Evolutionary conservation across 2,329 filamentous ascomycete genomes (phyloP).

Genomic region (Botrytis byssoidea): DNA sequence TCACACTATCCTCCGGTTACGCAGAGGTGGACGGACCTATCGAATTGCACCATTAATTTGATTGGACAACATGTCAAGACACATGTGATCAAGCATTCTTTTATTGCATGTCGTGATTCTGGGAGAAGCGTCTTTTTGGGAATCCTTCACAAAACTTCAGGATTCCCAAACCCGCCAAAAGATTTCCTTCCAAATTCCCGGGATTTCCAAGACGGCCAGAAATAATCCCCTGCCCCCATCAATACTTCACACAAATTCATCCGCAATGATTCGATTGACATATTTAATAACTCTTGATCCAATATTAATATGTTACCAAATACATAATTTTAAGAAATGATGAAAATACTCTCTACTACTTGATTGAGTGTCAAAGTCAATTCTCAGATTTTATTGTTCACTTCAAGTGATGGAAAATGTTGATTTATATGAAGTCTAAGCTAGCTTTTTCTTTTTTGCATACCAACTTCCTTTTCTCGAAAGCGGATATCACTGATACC

Average conservation of each 20-base stretch:
- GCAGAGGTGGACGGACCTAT: background rate
- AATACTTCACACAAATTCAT: background rate
- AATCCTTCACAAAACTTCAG: no score
- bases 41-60: background rate
- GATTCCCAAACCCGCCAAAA: background rate
- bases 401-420: background rate
- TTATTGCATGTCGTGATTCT: background rate
- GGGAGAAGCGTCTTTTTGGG: background rate
- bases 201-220: background rate
- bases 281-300: background rate
- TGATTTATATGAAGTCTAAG: background rate
- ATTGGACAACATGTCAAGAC: background rate
- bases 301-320: no score
- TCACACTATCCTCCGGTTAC: background rate
- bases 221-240: background rate
- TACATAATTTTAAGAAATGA: no score
- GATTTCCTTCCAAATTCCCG: background rate
- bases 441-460: background rate
- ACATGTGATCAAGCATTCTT: background rate
- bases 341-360: background rate
- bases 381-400: background rate
- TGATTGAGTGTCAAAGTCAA: background rate
- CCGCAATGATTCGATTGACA: background rate
- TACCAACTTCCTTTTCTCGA: background rate
- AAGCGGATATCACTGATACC: background rate